Evolutionary conservation across 1,139 yeast species (phyloP), one percentile per base, ranked within the genome.

Genomic region (Taphrina deformans): DNA sequence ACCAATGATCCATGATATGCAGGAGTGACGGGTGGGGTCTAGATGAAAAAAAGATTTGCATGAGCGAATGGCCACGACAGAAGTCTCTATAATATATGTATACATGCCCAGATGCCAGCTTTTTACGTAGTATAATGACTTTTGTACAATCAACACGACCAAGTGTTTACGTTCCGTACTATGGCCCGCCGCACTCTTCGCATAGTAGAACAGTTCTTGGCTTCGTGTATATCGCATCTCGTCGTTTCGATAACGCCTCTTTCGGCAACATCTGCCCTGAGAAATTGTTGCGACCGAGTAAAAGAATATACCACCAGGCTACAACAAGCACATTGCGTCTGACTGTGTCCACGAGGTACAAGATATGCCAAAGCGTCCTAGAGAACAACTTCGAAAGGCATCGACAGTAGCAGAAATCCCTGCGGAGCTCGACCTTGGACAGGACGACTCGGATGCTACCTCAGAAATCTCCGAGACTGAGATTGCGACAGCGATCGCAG

Each of bases 341-440:
- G 6, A 6, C 10, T 10, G 33, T 29, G 33, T 6, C 6, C 6
- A 29, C 33, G 33, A 29, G 10, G 33, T 6, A 10, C 18, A 14
- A 38, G n/a, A 16, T 12, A 59, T 59, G 63, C 56, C 56, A 41
- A 59, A 59, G 51, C 55, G 63, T 24, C 21, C 63, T 7, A 50
- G 63, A 10, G 48, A 50, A 26, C n/a, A 35, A 12, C n/a, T 18
- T 10, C 35, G 29, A 14, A 48, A 33, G 48, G 16, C 40, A 9
- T 29, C 50, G 16, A 10, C 18, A 12, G 46, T 31, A 16, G 18
- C 63, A 7, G 63, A 31, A 3, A 29, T 40, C 9, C 41, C 44
- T 4, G 63, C 18, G 21, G 38, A 35, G 44, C 40, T 41, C 10
- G 52, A 44, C 14, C 14, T 55, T 23, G 33, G 14, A 14, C 23